Conservation (phyloP, 495 filamentous ascomycete genomes). For the Penicillium arizonense region DNA sequence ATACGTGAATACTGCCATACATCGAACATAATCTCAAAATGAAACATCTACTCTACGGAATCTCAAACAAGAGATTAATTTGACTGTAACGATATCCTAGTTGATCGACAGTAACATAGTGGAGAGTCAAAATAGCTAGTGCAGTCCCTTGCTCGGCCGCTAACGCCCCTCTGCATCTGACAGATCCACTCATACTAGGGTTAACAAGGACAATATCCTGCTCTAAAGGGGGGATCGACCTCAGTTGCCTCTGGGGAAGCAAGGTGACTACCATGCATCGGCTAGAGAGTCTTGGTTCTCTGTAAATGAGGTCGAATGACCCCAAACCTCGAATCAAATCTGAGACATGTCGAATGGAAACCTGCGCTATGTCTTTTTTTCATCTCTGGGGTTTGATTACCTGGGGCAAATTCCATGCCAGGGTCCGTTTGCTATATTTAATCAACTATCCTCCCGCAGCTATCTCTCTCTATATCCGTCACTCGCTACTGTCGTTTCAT, state of each 20-base stretch:
- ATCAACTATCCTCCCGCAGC: not conserved
- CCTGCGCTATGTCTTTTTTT: not conserved
- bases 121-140: not conserved
- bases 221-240: conserved; percentile 1
- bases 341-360: conserved; percentile 30
- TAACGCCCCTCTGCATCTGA: conserved; percentile 18
- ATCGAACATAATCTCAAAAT: too few species aligned
- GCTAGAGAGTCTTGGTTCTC: not conserved
- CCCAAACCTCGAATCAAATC: not conserved
- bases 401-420: conserved; percentile 1
- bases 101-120: too few species aligned
- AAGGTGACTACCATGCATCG: conserved; percentile 1
- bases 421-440: conserved; percentile 10
- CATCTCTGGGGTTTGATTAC: not conserved
- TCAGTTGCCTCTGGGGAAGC: conserved; percentile 4
- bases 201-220: not conserved
- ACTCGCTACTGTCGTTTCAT: conserved; percentile 14
- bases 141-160: conserved; percentile 4
- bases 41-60: too few species aligned
- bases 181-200: conserved; percentile 15
- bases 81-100: too few species aligned
- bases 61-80: too few species aligned
- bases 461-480: conserved; percentile 8
- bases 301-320: not conserved
- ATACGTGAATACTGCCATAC: too few species aligned